Evolutionary conservation across 495 filamentous ascomycete species (phyloP), one percentile per base, ranked within the genome.

Genomic region (Geopyxis carbonaria): DNA sequence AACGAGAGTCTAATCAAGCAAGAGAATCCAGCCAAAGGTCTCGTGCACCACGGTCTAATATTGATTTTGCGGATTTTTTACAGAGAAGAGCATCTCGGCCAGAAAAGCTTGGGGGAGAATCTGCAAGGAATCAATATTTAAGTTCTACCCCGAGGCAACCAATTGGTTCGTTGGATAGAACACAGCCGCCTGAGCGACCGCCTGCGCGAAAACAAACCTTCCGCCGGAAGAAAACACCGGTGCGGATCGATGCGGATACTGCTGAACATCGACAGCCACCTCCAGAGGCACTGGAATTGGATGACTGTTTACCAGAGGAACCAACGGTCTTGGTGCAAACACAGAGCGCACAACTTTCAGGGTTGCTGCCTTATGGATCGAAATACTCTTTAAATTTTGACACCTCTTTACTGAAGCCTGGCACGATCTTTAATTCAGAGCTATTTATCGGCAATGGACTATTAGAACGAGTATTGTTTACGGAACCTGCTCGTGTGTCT

Each of bases 321-420:
- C 36, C 36, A 28, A 22, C 33, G 1, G 11, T 32, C 16, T n/a
- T 10, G 2, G 27, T 13, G 6, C 5, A 23, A 7, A 21, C 4
- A 19, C 31, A 11, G 22, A 42, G 43, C 10, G 39, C 36, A 37
- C 15, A 31, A 16, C 42, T 54, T 18, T 13, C 13, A 9, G 44
- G 46, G 3, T 41, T 54, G 3, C 29, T 50, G 24, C 41, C 40
- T 4, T 51, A 47, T 11, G 47, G 52, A 3, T 47, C 20, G 6
- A 55, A 37, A 16, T 93, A 91, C 50, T 68, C 80, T 0, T 64
- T 75, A 9, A 72, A 80, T 46, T 93, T 94, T 43, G 76, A 80
- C 32, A 51, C 43, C 9, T 14, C 31, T n/a, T 42, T 46, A 6
- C 31, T 55, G 10, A 58, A 48, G 20, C 24, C 47, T 22, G 45